Base-by-base conservation (phyloP, 768 basidiomycete species). In the Russula olivacea region DNA sequence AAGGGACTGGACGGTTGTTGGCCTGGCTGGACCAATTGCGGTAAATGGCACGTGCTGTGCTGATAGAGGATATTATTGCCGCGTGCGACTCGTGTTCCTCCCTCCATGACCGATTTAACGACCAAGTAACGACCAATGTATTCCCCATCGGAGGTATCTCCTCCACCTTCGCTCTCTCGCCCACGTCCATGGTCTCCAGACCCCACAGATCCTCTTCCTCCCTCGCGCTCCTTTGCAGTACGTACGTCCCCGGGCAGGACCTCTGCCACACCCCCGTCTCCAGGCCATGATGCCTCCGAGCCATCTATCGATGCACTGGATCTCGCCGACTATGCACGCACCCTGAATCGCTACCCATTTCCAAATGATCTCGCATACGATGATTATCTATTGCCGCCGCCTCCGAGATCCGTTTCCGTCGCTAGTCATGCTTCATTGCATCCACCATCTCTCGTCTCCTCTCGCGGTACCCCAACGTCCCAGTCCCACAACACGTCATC, bases 221-320 rank as follows among this genome's bases (percentile, higher is more conserved):
- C 75, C 21, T 69, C 59, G 6, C 66, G 66, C 49, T 68, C 60
- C 25, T n/a, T 58, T 41, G 66, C 68, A 72, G 5, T 55, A 67
- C 28, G 58, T 71, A 61, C 57, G 67, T 19, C 67, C 50, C 57
- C 66, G 15, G 52, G 67, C 69, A 47, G 61, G 71, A 43, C 65
- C 51, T 60, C 69, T 40, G 41, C 62, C 36, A 56, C 68, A 53
- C 56, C 40, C 36, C 59, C 52, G 11, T 25, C 55, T 45, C 55
- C 32, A 40, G 59, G 68, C 41, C 68, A 81, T 63, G 83, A 86
- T 62, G 74, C 80, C 4, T 85, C 86, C 7, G 87, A 88, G 61
- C 79, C 78, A 30, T 87, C 85, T 59, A 79, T 88, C 1, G 86
- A 88, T 70, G 86, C 86, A 3, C 78, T 88, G 59, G 87, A 89